A percentile compares a stretch with the other conserved stretches of the same genome.
Conservation (phyloP, 2,329 filamentous ascomycete genomes). For the Neopestalotiopsis clavispora region DNA sequence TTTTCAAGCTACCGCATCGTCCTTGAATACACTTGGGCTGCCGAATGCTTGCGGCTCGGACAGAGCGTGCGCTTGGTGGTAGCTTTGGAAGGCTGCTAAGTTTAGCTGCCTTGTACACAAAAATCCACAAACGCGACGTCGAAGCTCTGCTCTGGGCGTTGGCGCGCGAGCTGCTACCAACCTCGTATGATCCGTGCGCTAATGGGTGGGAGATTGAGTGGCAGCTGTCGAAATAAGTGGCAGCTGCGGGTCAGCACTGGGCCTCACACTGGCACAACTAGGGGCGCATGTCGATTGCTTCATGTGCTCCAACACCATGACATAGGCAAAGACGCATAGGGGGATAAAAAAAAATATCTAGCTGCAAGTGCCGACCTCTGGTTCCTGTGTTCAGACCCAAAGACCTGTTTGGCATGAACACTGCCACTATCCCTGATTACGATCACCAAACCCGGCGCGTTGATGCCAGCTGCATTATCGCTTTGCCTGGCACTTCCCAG, state of each 20-base stretch:
- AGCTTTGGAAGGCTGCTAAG: background rate
- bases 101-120: background rate
- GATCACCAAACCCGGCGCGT: background rate
- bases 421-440: background rate
- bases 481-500: background rate
- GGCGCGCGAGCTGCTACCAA: background rate
- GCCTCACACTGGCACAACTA: too few relatives aligned
- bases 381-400: background rate
- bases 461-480: background rate
- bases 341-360: background rate
- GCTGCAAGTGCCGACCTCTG: background rate
- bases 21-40: background rate
- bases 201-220: background rate
- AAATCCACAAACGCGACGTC: constrained; percentile 14
- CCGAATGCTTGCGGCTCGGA: background rate
- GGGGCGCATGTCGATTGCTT: background rate
- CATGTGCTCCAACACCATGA: background rate
- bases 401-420: background rate
- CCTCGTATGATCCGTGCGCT: background rate
- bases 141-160: background rate
- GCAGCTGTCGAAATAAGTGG: background rate
- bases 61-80: background rate
- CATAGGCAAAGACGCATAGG: background rate
- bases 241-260: background rate
- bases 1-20: background rate